Conservation (phyloP, 1,284 basidiomycete genomes). For the Boletus sp. region DNA sequence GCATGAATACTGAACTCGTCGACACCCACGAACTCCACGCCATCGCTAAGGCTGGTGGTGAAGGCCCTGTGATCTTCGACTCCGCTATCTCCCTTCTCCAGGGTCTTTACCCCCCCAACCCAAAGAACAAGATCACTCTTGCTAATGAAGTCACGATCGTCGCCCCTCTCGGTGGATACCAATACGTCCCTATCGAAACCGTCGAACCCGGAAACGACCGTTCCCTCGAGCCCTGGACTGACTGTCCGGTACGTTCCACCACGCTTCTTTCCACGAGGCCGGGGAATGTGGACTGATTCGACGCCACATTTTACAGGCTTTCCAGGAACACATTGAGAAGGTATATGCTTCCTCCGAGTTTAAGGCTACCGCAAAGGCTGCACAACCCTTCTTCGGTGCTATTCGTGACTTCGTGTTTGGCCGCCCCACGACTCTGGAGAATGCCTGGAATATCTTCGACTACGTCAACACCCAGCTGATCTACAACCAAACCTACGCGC, state of each 20-base stretch:
- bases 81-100: constrained; percentile 76
- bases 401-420: constrained; percentile 70
- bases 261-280: neutral
- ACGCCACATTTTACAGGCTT: constrained; percentile 42
- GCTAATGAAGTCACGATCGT: constrained; percentile 75
- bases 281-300: constrained; percentile 15
- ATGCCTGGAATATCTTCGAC: constrained; percentile 78
- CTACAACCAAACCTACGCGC: constrained; percentile 77
- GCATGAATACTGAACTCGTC: constrained; percentile 64
- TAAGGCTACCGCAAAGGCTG: constrained; percentile 54
- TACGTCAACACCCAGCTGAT: constrained; percentile 72
- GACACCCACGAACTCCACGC: constrained; percentile 71
- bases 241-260: constrained; percentile 61
- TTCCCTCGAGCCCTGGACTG: constrained; percentile 82
- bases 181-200: constrained; percentile 81
- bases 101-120: constrained; percentile 75
- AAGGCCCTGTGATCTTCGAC: constrained; percentile 83
- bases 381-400: constrained; percentile 63
- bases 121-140: constrained; percentile 64
- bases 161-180: constrained; percentile 81
- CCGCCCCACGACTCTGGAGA: constrained; percentile 63
- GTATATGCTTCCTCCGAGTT: constrained; percentile 64
- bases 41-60: constrained; percentile 79
- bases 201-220: constrained; percentile 81
- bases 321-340: constrained; percentile 58